Percentiles rank a stretch among this genome's conserved stretches.
phyloP scores from a whole-genome alignment of 164 flowering plant species.

The Chimonanthus praecox region DNA sequence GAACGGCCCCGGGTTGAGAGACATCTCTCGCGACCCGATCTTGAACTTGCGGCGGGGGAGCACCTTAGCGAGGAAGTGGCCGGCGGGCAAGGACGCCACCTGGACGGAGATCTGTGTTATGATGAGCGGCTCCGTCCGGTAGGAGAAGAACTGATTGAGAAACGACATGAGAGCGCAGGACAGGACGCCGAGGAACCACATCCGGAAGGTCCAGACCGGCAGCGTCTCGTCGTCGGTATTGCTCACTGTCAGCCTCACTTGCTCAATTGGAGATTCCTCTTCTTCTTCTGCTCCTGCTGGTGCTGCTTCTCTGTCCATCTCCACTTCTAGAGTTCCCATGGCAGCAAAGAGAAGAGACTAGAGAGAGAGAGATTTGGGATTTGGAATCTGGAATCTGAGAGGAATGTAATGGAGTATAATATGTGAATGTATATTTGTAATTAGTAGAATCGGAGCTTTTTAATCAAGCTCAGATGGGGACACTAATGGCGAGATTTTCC shows the following conservation, averaged over 20 bases:
- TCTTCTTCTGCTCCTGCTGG: slow-evolving; percentile 27
- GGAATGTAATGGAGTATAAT: too few species aligned
- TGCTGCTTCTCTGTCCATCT: not conserved
- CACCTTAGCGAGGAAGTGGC: slow-evolving; percentile 50
- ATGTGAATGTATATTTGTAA: too few species aligned
- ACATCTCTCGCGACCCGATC: slow-evolving; percentile 29
- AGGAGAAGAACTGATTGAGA: slow-evolving; percentile 79
- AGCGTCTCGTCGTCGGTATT: slow-evolving; percentile 75
- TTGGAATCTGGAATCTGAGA: not conserved
- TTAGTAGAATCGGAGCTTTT: not conserved
- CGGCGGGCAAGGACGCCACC: slow-evolving; percentile 60
- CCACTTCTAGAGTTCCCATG: slow-evolving; percentile 11
- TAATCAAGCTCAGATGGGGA: not conserved
- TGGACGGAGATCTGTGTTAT: slow-evolving; percentile 62
- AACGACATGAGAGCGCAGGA: slow-evolving; percentile 68
- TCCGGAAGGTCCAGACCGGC: slow-evolving; percentile 92
- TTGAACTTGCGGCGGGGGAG: slow-evolving; percentile 42
- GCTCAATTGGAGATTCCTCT: slow-evolving; percentile 69
- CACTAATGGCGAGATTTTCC: not conserved
- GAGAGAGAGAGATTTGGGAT: not conserved
- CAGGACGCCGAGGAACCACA: slow-evolving; percentile 76
- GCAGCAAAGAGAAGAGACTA: not conserved
- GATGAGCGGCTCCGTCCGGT: slow-evolving; percentile 62
- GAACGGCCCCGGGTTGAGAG: slow-evolving; percentile 73
- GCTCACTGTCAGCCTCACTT: slow-evolving; percentile 74